Conservation (phyloP, 1,139 yeast species). For the Pneumocystis oryctolagi region DNA sequence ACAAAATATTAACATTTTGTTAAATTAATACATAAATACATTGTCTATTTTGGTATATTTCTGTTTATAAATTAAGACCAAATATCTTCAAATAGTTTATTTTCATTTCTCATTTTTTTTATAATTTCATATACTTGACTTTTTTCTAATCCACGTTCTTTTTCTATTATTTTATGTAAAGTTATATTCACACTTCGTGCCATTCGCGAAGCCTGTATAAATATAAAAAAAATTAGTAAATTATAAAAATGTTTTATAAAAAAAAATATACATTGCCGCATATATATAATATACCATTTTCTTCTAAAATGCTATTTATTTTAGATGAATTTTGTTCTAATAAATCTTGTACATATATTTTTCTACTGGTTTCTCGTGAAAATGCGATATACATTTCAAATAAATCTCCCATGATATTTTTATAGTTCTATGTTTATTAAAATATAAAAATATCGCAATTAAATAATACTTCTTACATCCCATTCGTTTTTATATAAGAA, state of each 20-base stretch:
- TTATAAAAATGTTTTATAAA: background rate
- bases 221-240: background rate
- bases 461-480: conserved; percentile 5
- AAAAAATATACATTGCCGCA: conserved; percentile 62
- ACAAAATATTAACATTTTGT: background rate
- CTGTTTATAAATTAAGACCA: conserved; percentile 37
- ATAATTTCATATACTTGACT: conserved; percentile 65
- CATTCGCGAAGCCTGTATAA: conserved; percentile 51
- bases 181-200: conserved; percentile 87
- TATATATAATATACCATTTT: conserved; percentile 80
- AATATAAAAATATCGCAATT: conserved; percentile 2
- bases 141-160: conserved; percentile 42
- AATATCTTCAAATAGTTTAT: conserved; percentile 92
- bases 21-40: background rate
- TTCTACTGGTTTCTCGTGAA: conserved; percentile 53
- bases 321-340: conserved; percentile 41
- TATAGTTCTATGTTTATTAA: conserved; percentile 28
- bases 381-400: conserved; percentile 73
- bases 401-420: conserved; percentile 45
- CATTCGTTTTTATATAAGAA: conserved; percentile 17
- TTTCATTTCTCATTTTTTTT: conserved; percentile 67
- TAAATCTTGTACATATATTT: conserved; percentile 80
- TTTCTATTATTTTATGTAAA: conserved; percentile 26
- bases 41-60: background rate
- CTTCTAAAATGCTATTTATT: conserved; percentile 41